A percentile compares a stretch with the other conserved stretches of the same genome.
Evolutionary conservation across 2,329 filamentous ascomycete genomes (phyloP).

Genomic region (Endoconidiophora polonica): DNA sequence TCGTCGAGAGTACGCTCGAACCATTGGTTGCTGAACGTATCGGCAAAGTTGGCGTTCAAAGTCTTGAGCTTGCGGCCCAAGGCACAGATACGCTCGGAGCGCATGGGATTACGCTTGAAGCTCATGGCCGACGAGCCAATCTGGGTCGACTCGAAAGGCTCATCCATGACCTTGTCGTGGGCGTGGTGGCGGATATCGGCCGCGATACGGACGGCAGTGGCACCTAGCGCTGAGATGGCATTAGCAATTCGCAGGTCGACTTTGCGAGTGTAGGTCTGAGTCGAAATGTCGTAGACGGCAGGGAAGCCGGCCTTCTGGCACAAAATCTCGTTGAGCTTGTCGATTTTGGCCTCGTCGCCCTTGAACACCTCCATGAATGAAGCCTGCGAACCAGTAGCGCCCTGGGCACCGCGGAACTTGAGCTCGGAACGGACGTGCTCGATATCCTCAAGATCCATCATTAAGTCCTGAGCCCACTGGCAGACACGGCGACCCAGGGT

Average conservation of each 20-base stretch:
- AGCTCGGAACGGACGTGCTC: constrained; percentile 52
- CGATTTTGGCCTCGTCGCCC: constrained; percentile 31
- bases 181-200: constrained; percentile 60
- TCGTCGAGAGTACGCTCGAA: constrained; percentile 61
- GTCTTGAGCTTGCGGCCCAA: constrained; percentile 30
- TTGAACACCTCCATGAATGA: constrained; percentile 26
- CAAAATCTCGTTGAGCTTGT: constrained; percentile 37
- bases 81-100: constrained; percentile 29
- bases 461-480: constrained; percentile 50
- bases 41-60: constrained; percentile 21
- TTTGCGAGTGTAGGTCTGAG: constrained; percentile 53
- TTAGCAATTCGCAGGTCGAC: constrained; percentile 65
- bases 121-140: constrained; percentile 49
- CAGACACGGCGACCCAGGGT: constrained; percentile 48
- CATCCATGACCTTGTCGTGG: constrained; percentile 52
- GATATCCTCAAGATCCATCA: constrained; percentile 50
- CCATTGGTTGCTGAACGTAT: constrained; percentile 21
- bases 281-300: constrained; percentile 37
- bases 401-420: constrained; percentile 52
- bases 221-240: constrained; percentile 60
- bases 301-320: constrained; percentile 40
- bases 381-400: constrained; percentile 57
- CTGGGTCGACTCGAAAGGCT: constrained; percentile 66
- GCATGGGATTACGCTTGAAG: constrained; percentile 34
- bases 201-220: constrained; percentile 56